Base-by-base conservation (phyloP, 257 asterid species). In the Petrea volubilis region DNA sequence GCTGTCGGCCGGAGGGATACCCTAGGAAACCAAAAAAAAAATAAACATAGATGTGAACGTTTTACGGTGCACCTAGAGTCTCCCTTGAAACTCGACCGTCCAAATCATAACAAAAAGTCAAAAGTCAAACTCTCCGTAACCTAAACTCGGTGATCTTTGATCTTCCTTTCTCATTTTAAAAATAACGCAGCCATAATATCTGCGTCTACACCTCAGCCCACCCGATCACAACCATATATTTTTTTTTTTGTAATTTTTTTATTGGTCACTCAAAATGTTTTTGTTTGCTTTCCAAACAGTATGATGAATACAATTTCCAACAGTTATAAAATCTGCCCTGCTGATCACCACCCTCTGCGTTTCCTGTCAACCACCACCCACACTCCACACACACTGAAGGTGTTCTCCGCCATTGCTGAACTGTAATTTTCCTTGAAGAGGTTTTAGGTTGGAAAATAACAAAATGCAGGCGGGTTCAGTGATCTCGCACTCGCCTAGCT, bases 401-500 rank as follows among this genome's bases (percentile, higher is more conserved):
- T 67, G 60, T 58, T 62, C 11, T 38, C 34, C 56, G 14, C 79
- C 78, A 34, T 64, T 43, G 13, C 2, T 17, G 33, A 4, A 24
- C 21, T 46, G 15, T 20, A 6, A 23, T 20, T 36, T 57, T 29
- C 31, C 18, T 21, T 8, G 44, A 7, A 21, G 28, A 44, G 55
- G 57, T 13, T 6, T 17, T 3, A n/a, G n/a, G n/a, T n/a, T n/a
- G n/a, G n/a, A n/a, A n/a, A n/a, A n/a, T n/a, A n/a, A n/a, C n/a
- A 44, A 65, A 71, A 79, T 76, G 84, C 83, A 70, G 75, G 55
- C 38, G 5, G 67, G 40, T 52, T 53, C 50, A 12, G 41, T 3
- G 6, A 18, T 64, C 28, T 66, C 90, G 61, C 44, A 73, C 68
- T 77, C 82, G 10, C 90, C 85, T 2, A 85, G 87, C 80, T 85